Evolutionary conservation across 495 filamentous ascomycete species (phyloP).

Genomic region (Talaromyces adpressus): DNA sequence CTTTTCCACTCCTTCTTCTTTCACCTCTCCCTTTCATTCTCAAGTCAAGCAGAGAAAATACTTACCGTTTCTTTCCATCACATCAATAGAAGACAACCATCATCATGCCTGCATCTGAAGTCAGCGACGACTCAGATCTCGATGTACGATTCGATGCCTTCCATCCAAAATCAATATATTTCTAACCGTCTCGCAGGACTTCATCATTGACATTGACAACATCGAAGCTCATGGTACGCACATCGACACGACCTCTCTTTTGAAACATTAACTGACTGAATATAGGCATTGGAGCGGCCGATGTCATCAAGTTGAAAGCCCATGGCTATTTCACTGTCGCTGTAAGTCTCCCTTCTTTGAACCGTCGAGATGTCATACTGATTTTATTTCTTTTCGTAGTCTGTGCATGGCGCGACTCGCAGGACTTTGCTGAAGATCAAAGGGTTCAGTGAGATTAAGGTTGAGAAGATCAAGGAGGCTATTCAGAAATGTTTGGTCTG

Average conservation of each 20-base stretch:
- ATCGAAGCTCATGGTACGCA: slow-evolving; percentile 63
- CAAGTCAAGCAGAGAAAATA: background rate
- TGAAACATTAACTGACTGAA: background rate
- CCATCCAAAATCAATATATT: background rate
- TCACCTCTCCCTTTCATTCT: background rate
- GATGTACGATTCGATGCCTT: slow-evolving; percentile 30
- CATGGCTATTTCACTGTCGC: slow-evolving; percentile 67
- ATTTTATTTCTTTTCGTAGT: slow-evolving; percentile 27
- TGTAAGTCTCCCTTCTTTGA: slow-evolving; percentile 27
- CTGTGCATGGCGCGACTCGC: slow-evolving; percentile 58
- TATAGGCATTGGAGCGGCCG: slow-evolving; percentile 61
- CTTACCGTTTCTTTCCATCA: background rate
- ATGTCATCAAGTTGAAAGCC: slow-evolving; percentile 68
- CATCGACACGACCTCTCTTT: background rate
- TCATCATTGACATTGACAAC: slow-evolving; percentile 68
- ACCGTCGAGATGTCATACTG: background rate
- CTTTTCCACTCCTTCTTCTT: background rate
- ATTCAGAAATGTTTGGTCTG: slow-evolving; percentile 61
- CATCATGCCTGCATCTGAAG: slow-evolving; percentile 43
- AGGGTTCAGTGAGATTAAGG: slow-evolving; percentile 75
- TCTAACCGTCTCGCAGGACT: slow-evolving; percentile 24
- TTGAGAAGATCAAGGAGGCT: slow-evolving; percentile 77
- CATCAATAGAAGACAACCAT: background rate
- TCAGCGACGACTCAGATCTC: slow-evolving; percentile 48
- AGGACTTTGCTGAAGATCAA: slow-evolving; percentile 66